Base-by-base conservation (phyloP, 164 flowering plant genomes). In the Nymphaea thermarum region DNA sequence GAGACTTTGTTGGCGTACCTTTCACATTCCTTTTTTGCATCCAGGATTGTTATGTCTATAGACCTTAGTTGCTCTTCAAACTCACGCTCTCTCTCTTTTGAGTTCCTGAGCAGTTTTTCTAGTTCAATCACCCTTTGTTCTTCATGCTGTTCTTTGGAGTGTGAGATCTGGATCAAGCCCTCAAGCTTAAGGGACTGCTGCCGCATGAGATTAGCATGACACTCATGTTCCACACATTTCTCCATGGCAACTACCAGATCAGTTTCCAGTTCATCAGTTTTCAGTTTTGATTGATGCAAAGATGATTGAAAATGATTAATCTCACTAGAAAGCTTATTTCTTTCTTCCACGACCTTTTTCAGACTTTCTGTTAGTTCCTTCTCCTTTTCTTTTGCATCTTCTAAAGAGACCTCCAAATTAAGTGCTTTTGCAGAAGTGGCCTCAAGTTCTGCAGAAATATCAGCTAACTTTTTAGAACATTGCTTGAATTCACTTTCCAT, bases 51-150 rank as follows among this genome's bases (percentile, higher is more conserved):
- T 70, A 79, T 78, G 60, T 86, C 90, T 65, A 87, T 71, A 25
- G 76, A 42, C 62, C 69, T 75, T 72, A 85, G 73, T 73, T 89
- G 90, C 62, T 85, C 96, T 71, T 93, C 94, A 57, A 91, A 88
- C 74, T 93, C 96, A 71, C 79, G 84, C 45, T 84, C 79, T 73
- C 84, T 85, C 76, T 78, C 69, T 64, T 87, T 86, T 73, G 89
- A 85, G 15, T 89, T 67, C 75, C 85, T 86, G 18, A 88, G 76
- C 61, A 87, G 69, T 66, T 83, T 65, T 75, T 91, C 96, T 74
- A 94, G 61, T 69, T 94, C 97, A 57, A 75, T 72, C 41, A 66
- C 85, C 79, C 74, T 89, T 68, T 82, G 88, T 4, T 71, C 77
- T 59, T 91, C 77, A 63, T 79, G 86, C 71, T 82, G 96, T n/a